Conservation (phyloP, 805 yeast genomes). For the Suhomyces kilbournensis region DNA sequence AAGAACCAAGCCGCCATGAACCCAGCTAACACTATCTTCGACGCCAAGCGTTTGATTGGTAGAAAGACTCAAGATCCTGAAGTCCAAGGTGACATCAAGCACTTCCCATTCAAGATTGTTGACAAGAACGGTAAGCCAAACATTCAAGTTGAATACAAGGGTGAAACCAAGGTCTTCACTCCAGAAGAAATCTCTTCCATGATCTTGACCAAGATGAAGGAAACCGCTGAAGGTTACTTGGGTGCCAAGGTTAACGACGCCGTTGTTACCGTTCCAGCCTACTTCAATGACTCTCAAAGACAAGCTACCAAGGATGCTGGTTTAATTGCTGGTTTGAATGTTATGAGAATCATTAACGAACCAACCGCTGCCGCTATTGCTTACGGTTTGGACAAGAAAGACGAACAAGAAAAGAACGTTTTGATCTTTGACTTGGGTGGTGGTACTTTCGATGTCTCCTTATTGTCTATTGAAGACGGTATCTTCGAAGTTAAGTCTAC, state of each 20-base stretch:
- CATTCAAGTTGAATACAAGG: slow-evolving; percentile 31
- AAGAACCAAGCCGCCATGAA: slow-evolving; percentile 35
- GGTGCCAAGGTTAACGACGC: slow-evolving; percentile 27
- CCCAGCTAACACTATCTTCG: slow-evolving; percentile 32
- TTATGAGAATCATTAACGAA: slow-evolving; percentile 33
- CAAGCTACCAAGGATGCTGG: slow-evolving; percentile 36
- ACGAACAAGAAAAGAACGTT: slow-evolving; percentile 59
- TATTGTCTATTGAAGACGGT: slow-evolving; percentile 48
- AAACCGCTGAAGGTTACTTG: slow-evolving; percentile 30
- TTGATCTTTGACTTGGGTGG: slow-evolving; percentile 46
- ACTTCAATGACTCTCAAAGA: slow-evolving; percentile 33
- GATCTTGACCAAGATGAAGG: slow-evolving; percentile 33
- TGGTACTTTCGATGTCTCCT: slow-evolving; percentile 47
- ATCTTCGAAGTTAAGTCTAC: slow-evolving; percentile 49
- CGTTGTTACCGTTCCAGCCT: slow-evolving; percentile 32
- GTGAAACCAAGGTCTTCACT: slow-evolving; percentile 32
- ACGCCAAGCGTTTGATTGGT: slow-evolving; percentile 34
- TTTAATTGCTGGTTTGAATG: slow-evolving; percentile 33
- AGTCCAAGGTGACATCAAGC: slow-evolving; percentile 29
- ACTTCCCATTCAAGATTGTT: slow-evolving; percentile 32
- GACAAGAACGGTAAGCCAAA: slow-evolving; percentile 29
- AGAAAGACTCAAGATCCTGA: slow-evolving; percentile 26
- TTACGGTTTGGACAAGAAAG: slow-evolving; percentile 49
- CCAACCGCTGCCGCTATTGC: slow-evolving; percentile 35
- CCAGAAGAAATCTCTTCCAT: slow-evolving; percentile 32